phyloP scores from a whole-genome alignment of 2,329 filamentous ascomycete species.

The Mycogone perniciosa region DNA sequence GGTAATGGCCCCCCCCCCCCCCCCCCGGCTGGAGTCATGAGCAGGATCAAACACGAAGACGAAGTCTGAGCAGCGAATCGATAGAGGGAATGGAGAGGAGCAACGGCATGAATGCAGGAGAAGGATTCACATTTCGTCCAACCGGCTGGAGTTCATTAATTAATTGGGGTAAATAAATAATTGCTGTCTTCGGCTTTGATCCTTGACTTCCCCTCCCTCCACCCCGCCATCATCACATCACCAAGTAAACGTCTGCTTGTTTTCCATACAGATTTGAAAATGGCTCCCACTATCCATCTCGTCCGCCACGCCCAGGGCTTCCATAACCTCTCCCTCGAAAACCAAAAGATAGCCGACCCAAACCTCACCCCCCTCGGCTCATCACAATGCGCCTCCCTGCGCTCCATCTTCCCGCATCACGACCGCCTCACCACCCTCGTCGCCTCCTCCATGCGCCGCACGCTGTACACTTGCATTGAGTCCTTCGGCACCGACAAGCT shows the following conservation, averaged over 20 bases:
- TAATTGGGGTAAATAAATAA: too few species aligned
- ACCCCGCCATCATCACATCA: neutral
- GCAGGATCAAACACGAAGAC: too few species aligned
- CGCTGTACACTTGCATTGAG: conserved; percentile 68
- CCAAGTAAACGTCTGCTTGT: neutral
- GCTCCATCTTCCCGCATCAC: conserved; percentile 58
- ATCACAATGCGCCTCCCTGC: conserved; percentile 63
- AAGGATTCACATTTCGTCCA: too few species aligned
- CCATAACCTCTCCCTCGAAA: conserved; percentile 68
- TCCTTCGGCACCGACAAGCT: conserved; percentile 49
- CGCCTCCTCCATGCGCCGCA: conserved; percentile 74
- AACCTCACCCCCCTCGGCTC: conserved; percentile 69
- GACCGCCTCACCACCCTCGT: conserved; percentile 61
- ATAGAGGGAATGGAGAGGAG: too few species aligned
- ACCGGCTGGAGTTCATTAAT: too few species aligned
- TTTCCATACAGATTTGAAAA: conserved; percentile 17
- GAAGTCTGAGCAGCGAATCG: too few species aligned
- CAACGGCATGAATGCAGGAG: too few species aligned
- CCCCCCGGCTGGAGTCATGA: too few species aligned
- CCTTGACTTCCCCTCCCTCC: neutral
- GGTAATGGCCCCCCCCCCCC: too few species aligned
- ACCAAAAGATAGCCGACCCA: conserved; percentile 71
- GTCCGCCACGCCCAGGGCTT: conserved; percentile 72
- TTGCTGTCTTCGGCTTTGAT: neutral
- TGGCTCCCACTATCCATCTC: conserved; percentile 55